Evolutionary conservation across 148 eudicot genomes (phyloP).

Genomic region (Cornus kousa): DNA sequence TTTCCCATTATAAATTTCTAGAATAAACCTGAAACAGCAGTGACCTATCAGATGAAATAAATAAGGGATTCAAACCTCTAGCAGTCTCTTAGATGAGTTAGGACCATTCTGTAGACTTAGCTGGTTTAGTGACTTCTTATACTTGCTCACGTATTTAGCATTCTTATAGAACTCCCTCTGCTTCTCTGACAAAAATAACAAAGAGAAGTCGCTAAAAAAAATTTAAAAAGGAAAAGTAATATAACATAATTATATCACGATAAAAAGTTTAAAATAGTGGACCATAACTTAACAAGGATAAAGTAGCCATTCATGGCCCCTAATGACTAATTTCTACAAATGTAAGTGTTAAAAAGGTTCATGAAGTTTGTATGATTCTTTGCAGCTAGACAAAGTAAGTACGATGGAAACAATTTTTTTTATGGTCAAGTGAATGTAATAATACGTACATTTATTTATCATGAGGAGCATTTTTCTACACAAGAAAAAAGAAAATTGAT

Average conservation of each 20-base stretch:
- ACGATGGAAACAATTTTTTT: neutral
- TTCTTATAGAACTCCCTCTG: conserved; percentile 85
- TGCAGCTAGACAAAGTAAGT: neutral
- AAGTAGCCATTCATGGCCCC: neutral
- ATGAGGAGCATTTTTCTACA: too few species aligned
- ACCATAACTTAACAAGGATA: neutral
- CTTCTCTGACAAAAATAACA: conserved; percentile 48
- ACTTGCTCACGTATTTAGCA: conserved; percentile 77
- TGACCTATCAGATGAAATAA: neutral
- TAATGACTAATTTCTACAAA: neutral
- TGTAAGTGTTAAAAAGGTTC: neutral
- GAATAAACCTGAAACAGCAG: neutral
- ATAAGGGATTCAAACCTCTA: conserved; percentile 41
- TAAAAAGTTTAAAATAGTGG: neutral
- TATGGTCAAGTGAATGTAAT: neutral
- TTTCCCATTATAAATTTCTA: neutral
- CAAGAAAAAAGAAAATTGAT: neutral
- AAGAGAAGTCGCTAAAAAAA: neutral
- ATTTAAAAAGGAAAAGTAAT: neutral
- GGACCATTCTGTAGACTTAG: conserved; percentile 34
- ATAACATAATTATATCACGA: neutral
- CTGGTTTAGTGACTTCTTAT: conserved; percentile 61
- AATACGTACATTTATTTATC: too few species aligned
- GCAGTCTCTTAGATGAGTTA: conserved; percentile 19
- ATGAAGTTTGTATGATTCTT: conserved; percentile 1